Conservation (phyloP, 2,329 filamentous ascomycete species). For the Fusarium tricinctum region DNA sequence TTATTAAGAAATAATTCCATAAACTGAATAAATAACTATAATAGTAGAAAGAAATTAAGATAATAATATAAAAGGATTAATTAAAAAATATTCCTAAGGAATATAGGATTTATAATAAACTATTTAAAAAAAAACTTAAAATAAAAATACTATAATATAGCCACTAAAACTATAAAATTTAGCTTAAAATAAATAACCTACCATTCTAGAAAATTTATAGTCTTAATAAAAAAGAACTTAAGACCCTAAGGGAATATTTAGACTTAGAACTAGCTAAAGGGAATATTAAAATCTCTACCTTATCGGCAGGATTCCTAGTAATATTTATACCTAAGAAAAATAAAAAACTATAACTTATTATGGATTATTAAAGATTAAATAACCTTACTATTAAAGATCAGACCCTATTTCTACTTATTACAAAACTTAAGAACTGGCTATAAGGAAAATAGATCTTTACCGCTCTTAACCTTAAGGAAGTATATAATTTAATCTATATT, state of each 20-base stretch:
- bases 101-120: neutral
- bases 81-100: neutral
- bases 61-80: neutral
- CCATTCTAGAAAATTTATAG: neutral
- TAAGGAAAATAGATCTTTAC: no score
- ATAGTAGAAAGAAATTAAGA: neutral
- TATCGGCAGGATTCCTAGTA: neutral
- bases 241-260: neutral
- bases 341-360: neutral
- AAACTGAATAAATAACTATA: no score
- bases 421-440: no score
- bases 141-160: neutral
- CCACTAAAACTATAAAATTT: neutral
- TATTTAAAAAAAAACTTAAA: neutral
- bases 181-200: neutral
- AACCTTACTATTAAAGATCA: no score
- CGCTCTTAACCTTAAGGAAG: no score
- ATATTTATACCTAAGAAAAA: neutral
- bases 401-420: no score
- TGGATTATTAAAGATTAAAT: neutral
- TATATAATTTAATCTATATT: no score
- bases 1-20: neutral
- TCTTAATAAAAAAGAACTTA: neutral
- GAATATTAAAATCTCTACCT: neutral
- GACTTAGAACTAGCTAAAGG: neutral